Evolutionary conservation across 1,284 basidiomycete genomes (phyloP).

Genomic region (Mycena sp.): DNA sequence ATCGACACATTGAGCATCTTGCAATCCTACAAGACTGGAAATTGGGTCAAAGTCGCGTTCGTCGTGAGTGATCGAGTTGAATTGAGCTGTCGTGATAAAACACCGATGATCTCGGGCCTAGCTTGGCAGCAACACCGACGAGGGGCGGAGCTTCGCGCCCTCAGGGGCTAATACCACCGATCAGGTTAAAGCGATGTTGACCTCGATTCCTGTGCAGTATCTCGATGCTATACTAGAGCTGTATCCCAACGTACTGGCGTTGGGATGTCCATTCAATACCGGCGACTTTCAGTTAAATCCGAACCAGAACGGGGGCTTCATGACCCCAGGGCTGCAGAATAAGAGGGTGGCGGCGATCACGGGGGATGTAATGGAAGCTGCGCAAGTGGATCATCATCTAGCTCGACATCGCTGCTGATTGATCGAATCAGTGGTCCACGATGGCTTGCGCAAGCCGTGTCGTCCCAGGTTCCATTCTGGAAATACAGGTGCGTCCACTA

Average conservation of each 20-base stretch:
- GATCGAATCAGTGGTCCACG: slow-evolving; percentile 11
- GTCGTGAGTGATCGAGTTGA: no score
- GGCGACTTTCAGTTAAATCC: slow-evolving; percentile 20
- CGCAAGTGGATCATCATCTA: not conserved
- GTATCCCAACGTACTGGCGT: slow-evolving; percentile 21
- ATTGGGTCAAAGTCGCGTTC: slow-evolving; percentile 24
- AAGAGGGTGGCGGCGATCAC: slow-evolving; percentile 22
- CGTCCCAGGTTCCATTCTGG: slow-evolving; percentile 22
- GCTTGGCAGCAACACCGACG: slow-evolving; percentile 28
- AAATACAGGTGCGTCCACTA: slow-evolving; percentile 22
- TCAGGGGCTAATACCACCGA: slow-evolving; percentile 19
- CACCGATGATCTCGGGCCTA: not conserved
- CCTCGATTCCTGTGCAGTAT: slow-evolving; percentile 7
- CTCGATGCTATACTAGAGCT: slow-evolving; percentile 9
- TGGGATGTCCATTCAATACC: slow-evolving; percentile 28
- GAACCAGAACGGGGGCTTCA: slow-evolving; percentile 3
- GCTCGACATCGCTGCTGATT: not conserved
- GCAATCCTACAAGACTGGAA: slow-evolving; percentile 16
- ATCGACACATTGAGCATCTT: slow-evolving; percentile 12
- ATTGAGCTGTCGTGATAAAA: no score
- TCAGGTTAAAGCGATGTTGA: slow-evolving; percentile 2
- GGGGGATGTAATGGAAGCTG: slow-evolving; percentile 10
- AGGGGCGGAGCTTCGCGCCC: slow-evolving; percentile 15
- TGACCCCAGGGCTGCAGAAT: slow-evolving; percentile 15
- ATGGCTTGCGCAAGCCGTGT: slow-evolving; percentile 18